Percentiles rank a stretch among this genome's conserved stretches.
Evolutionary conservation across 805 yeast genomes (phyloP).

Genomic region (Candida saitoana): DNA sequence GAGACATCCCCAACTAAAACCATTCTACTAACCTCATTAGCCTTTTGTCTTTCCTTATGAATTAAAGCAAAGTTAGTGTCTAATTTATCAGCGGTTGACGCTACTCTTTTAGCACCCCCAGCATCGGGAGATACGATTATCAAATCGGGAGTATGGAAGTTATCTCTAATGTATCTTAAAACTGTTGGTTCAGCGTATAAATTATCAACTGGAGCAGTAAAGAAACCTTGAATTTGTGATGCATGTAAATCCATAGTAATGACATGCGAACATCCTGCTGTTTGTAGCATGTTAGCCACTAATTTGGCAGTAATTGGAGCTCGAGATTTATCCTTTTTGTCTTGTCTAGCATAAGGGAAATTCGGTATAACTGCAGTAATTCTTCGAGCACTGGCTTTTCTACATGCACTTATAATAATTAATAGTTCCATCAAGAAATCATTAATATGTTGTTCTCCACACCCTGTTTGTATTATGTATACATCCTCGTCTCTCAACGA

Average conservation of each 20-base stretch:
- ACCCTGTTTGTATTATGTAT: conserved; percentile 74
- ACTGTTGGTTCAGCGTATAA: conserved; percentile 82
- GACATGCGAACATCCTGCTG: conserved; percentile 84
- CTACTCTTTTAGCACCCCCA: conserved; percentile 90
- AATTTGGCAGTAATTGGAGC: conserved; percentile 85
- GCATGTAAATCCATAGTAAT: conserved; percentile 87
- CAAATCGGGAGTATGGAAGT: conserved; percentile 54
- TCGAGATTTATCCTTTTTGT: conserved; percentile 77
- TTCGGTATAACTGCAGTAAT: conserved; percentile 80
- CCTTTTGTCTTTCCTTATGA: conserved; percentile 79
- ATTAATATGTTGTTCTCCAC: conserved; percentile 69
- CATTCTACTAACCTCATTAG: conserved; percentile 81
- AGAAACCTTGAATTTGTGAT: conserved; percentile 85
- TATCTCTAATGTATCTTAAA: conserved; percentile 66
- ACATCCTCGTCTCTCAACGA: conserved; percentile 84
- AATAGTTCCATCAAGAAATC: conserved; percentile 70
- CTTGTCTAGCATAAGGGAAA: conserved; percentile 87
- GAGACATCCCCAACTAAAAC: conserved; percentile 82
- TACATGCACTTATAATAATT: conserved; percentile 78
- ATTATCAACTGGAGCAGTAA: conserved; percentile 79
- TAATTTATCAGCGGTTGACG: conserved; percentile 72
- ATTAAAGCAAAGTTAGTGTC: conserved; percentile 80
- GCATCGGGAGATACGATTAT: conserved; percentile 84
- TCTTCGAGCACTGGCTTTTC: conserved; percentile 77
- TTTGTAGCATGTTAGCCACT: conserved; percentile 75